Evolutionary conservation across 2,329 filamentous ascomycete genomes (phyloP).

Genomic region (Teratosphaeria epicoccoides): DNA sequence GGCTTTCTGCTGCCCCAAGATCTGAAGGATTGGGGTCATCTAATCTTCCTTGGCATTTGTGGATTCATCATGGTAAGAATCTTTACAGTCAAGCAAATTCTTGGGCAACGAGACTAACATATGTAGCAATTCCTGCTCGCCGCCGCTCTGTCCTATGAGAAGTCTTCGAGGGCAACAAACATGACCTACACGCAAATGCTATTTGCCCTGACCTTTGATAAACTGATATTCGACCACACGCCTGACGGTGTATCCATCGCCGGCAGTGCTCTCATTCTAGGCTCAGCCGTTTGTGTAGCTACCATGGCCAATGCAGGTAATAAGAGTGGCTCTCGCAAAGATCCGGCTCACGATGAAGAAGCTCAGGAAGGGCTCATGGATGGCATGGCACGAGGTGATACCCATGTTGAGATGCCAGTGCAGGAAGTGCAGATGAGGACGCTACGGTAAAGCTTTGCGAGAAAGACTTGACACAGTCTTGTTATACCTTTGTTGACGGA

Average conservation of each 20-base stretch:
- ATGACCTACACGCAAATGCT: conserved; percentile 64
- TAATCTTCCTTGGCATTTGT: conserved; percentile 58
- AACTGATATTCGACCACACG: conserved; percentile 50
- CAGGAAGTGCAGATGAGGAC: conserved; percentile 2
- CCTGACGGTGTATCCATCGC: conserved; percentile 48
- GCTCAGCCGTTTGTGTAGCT: conserved; percentile 54
- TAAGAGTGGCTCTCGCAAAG: conserved; percentile 18
- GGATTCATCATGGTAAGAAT: conserved; percentile 59
- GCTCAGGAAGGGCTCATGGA: conserved; percentile 13
- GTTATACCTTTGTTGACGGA: too few species aligned
- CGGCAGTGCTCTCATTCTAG: conserved; percentile 54
- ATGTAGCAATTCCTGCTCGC: conserved; percentile 68
- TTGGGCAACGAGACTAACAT: neutral
- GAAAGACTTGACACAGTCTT: too few species aligned
- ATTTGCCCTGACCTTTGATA: conserved; percentile 55
- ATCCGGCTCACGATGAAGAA: conserved; percentile 14
- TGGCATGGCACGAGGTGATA: conserved; percentile 5
- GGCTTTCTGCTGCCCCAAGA: conserved; percentile 47
- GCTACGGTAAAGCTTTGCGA: neutral
- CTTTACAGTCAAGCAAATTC: neutral
- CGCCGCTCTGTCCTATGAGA: conserved; percentile 61
- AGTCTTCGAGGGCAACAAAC: conserved; percentile 50
- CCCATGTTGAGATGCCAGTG: conserved; percentile 11
- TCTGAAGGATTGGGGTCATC: conserved; percentile 52
- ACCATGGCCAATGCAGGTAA: conserved; percentile 37